Evolutionary conservation across 169 alveolate genomes (phyloP).

Genomic region (Cryptosporidium canis): DNA sequence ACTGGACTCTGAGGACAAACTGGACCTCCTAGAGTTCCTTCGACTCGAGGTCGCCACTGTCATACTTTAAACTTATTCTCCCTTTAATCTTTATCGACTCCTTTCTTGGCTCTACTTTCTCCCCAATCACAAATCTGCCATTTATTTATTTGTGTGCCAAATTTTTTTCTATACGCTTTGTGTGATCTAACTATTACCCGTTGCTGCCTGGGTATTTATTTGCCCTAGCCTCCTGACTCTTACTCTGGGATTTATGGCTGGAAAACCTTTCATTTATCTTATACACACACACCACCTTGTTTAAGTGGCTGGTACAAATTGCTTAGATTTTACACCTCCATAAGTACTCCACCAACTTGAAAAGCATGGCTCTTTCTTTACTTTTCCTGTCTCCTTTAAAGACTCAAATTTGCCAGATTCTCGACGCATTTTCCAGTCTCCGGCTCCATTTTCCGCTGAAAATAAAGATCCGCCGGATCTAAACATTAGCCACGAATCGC

Average conservation of each 20-base stretch:
- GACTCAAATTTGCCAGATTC: slow-evolving; percentile 19
- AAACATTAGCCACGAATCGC: neutral
- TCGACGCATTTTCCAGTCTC: slow-evolving; percentile 33
- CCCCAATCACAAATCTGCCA: neutral
- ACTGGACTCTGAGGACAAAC: slow-evolving; percentile 43
- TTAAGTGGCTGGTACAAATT: slow-evolving; percentile 12
- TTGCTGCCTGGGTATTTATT: neutral
- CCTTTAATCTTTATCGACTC: neutral
- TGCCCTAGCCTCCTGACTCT: neutral
- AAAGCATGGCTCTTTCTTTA: slow-evolving; percentile 24
- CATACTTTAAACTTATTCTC: neutral
- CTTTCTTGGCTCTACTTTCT: neutral
- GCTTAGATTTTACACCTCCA: slow-evolving; percentile 53
- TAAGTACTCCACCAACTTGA: slow-evolving; percentile 46
- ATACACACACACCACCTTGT: neutral
- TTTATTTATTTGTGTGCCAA: slow-evolving; percentile 50
- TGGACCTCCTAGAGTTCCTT: slow-evolving; percentile 58
- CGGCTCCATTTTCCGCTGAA: neutral
- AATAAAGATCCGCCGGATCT: slow-evolving; percentile 7
- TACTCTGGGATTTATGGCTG: neutral
- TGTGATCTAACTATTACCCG: slow-evolving; percentile 48
- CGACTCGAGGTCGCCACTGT: slow-evolving; percentile 45
- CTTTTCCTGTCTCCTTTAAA: slow-evolving; percentile 10
- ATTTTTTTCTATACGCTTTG: slow-evolving; percentile 38
- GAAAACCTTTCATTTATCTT: neutral